phyloP scores from a whole-genome alignment of 2,329 filamentous ascomycete species.

The Neophaeococcomyces mojaviensis region DNA sequence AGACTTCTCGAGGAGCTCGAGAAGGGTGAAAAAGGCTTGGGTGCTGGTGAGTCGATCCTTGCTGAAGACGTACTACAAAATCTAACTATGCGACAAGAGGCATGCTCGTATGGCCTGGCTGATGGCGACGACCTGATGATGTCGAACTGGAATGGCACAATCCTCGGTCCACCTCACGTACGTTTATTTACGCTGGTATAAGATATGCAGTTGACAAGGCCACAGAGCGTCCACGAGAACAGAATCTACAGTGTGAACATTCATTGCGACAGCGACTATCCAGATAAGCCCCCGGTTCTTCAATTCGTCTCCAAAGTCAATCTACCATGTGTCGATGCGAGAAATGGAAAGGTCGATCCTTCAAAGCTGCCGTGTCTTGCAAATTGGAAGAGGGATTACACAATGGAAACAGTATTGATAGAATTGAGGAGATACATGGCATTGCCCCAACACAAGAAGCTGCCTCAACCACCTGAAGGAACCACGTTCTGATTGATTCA shows the following conservation, averaged over 20 bases:
- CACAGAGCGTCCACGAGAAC: slow-evolving; percentile 92
- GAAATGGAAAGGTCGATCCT: slow-evolving; percentile 75
- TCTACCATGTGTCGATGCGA: slow-evolving; percentile 82
- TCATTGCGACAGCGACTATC: slow-evolving; percentile 84
- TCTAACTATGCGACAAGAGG: slow-evolving; percentile 51
- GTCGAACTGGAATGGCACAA: slow-evolving; percentile 98
- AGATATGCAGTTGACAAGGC: slow-evolving; percentile 1
- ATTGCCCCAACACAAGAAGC: slow-evolving; percentile 82
- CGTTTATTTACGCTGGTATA: slow-evolving; percentile 29
- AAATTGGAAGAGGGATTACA: slow-evolving; percentile 87
- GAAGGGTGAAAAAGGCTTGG: slow-evolving; percentile 96
- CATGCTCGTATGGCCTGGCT: slow-evolving; percentile 91
- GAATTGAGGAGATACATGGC: slow-evolving; percentile 92
- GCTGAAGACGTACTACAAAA: slow-evolving; percentile 8
- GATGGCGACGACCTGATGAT: slow-evolving; percentile 92
- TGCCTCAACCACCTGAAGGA: slow-evolving; percentile 86
- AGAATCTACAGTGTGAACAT: slow-evolving; percentile 98
- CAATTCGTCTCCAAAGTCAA: slow-evolving; percentile 93
- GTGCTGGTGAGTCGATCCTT: slow-evolving; percentile 62
- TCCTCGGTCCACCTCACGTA: slow-evolving; percentile 92
- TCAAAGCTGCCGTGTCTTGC: slow-evolving; percentile 74
- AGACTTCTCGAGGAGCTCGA: slow-evolving; percentile 93
- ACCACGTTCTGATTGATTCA: slow-evolving; percentile 1
- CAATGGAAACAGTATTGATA: slow-evolving; percentile 88
- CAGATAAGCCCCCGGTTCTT: slow-evolving; percentile 79